Evolutionary conservation across 169 alveolate species (phyloP).

Genomic region (Eimeria maxima): DNA sequence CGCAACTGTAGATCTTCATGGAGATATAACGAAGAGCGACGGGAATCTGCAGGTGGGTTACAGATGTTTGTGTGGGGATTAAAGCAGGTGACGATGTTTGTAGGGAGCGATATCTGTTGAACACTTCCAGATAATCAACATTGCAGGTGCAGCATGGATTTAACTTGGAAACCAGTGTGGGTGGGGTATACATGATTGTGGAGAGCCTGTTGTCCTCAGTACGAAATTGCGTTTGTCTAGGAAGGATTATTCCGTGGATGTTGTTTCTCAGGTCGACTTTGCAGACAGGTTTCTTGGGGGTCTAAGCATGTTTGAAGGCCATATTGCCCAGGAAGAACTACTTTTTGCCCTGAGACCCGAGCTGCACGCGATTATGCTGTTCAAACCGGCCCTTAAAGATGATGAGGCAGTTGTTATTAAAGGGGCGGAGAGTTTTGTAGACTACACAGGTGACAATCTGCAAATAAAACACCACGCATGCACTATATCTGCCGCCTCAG

Average conservation of each 20-base stretch:
- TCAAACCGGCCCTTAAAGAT: background rate
- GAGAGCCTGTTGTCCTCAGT: background rate
- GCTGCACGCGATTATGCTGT: slow-evolving; percentile 38
- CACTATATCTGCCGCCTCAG: background rate
- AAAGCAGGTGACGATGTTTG: background rate
- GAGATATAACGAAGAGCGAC: slow-evolving; percentile 73
- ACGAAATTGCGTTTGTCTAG: background rate
- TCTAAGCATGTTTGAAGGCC: slow-evolving; percentile 36
- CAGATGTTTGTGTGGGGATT: background rate
- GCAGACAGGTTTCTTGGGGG: slow-evolving; percentile 77
- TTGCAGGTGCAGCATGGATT: background rate
- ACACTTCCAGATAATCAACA: too few species aligned
- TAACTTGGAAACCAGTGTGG: background rate
- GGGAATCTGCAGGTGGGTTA: slow-evolving; percentile 62
- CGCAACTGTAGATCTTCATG: background rate
- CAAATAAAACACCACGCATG: background rate
- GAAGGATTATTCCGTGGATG: background rate
- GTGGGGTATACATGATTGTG: background rate
- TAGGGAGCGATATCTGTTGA: background rate
- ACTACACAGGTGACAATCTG: slow-evolving; percentile 32
- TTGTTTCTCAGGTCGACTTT: slow-evolving; percentile 69
- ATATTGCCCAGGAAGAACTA: slow-evolving; percentile 78
- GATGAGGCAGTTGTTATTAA: slow-evolving; percentile 72
- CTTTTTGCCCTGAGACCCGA: slow-evolving; percentile 35
- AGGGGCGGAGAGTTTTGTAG: slow-evolving; percentile 73